Base-by-base conservation (phyloP, 2,329 filamentous ascomycete genomes). In the Pseudogymnoascus sp. region DNA sequence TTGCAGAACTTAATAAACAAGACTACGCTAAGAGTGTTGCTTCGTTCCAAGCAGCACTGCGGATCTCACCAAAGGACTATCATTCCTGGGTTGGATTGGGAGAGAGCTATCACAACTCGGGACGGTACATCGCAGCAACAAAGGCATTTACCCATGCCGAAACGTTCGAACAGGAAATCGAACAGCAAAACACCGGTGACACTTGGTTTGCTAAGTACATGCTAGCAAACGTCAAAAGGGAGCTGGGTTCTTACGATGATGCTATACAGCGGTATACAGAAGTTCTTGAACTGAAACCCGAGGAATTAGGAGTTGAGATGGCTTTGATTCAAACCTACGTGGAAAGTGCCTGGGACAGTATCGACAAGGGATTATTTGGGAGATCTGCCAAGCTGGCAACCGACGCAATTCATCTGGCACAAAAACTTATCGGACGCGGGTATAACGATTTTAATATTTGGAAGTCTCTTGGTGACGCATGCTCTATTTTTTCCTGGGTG, bases 191-290 rank as follows among this genome's bases (percentile, higher is more conserved):
- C 34, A 71, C 77, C 18, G 85, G 82, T 0, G 89, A 95, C 66
- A 88, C 84, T 8, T 99, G 94, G 94, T 99, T 97, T 72, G 92
- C 92, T 6, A 90, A 90, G 70, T 97, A 97, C 73, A 95, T 99
- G 87, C 83, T 97, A 63, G 92, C 91, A 39, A 97, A 99, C 69
- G 90, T 99, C 60, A 91, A 91, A 72, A 85, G 92, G 60, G 93
- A 97, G 70, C 80, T 97, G 57, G 91, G 91, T n/a, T 87, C 95
- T 41, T 96, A 88, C 67, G 89, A 96, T 63, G 86, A 89, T 60
- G 90, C 94, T 0, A 89, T 96, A 62, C 72, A 77, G 25, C 83
- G 91, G 5, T 96, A 97, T 69, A 81, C 84, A 66, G 77, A 81
- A 9, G 91, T 97, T 6, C 79, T 96, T 57, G 74, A 78, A 20